These are phyloP conservation scores for Ploettnerulaceae sp. DNA, from an alignment of 2,329 filamentous ascomycete genomes.

Conservation along the genomic window DNA sequence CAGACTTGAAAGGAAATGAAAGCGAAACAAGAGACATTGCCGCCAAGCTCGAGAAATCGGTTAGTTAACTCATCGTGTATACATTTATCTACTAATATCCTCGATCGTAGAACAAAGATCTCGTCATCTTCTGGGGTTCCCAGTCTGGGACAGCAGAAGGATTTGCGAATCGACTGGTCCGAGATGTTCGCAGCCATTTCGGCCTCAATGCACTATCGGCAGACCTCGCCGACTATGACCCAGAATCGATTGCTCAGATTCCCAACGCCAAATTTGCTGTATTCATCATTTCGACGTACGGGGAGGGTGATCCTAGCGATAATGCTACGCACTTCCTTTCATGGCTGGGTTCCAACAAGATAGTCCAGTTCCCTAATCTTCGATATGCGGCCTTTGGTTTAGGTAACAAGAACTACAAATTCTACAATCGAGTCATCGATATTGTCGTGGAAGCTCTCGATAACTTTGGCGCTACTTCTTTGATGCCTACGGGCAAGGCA, in stretches of 20 bases:
- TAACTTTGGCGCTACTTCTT: constrained; percentile 10
- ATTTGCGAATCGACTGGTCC: constrained; percentile 38
- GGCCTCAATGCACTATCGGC: constrained; percentile 39
- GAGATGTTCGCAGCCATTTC: constrained; percentile 38
- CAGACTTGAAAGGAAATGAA: not conserved
- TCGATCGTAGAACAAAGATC: constrained; percentile 18
- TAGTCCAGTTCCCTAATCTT: constrained; percentile 11
- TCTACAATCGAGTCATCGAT: constrained; percentile 24
- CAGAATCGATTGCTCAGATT: constrained; percentile 17
- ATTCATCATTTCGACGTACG: constrained; percentile 27
- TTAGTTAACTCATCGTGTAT: constrained; percentile 9
- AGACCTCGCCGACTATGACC: constrained; percentile 45
- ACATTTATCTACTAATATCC: no score
- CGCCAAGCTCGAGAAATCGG: constrained; percentile 27
- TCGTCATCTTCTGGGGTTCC: constrained; percentile 44
- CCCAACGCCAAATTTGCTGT: constrained; percentile 16
- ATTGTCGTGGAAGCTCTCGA: constrained; percentile 15
- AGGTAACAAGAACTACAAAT: constrained; percentile 26
- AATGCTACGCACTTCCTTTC: constrained; percentile 18
- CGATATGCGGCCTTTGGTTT: constrained; percentile 23
- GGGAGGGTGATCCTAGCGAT: constrained; percentile 27
- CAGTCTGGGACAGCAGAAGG: constrained; percentile 44
- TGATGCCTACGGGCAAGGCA: constrained; percentile 18
- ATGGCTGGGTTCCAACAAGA: constrained; percentile 16
- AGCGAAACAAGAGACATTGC: constrained; percentile 45